Evolutionary conservation across 768 basidiomycete species (phyloP).

Genomic region (Boletus eberwhitei): DNA sequence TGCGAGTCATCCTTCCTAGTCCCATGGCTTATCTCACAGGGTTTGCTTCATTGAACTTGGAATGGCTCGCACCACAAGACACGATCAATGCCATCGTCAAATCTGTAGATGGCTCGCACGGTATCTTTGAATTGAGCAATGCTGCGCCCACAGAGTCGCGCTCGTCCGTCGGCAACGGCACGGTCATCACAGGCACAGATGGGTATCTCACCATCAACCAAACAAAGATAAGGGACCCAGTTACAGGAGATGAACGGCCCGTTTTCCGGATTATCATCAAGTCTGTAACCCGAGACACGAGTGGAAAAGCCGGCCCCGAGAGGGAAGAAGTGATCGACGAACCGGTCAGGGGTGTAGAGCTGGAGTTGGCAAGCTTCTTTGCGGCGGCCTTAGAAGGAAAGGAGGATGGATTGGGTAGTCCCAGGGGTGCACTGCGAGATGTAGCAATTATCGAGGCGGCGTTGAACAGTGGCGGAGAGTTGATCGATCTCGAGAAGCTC

Average conservation of each 20-base stretch:
- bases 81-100: constrained; percentile 61
- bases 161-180: constrained; percentile 27
- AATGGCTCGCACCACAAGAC: constrained; percentile 75
- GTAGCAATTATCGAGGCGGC: constrained; percentile 79
- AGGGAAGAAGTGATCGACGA: constrained; percentile 48
- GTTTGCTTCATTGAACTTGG: constrained; percentile 64
- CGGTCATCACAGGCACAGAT: constrained; percentile 55
- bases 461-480: constrained; percentile 59
- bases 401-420: constrained; percentile 56
- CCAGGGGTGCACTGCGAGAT: constrained; percentile 62
- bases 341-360: constrained; percentile 48
- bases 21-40: constrained; percentile 55
- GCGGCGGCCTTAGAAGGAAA: constrained; percentile 44
- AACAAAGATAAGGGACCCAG: constrained; percentile 22
- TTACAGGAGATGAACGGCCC: constrained; percentile 21
- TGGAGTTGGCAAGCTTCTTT: constrained; percentile 60
- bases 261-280: constrained; percentile 41
- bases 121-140: constrained; percentile 61
- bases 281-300: constrained; percentile 18
- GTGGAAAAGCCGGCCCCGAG: constrained; percentile 27
- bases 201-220: constrained; percentile 55
- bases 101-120: constrained; percentile 49
- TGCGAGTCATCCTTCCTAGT: constrained; percentile 57
- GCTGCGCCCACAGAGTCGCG: constrained; percentile 49
- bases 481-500: constrained; percentile 52